Base-by-base conservation (phyloP, 495 filamentous ascomycete species). In the Xylaria scruposa region DNA sequence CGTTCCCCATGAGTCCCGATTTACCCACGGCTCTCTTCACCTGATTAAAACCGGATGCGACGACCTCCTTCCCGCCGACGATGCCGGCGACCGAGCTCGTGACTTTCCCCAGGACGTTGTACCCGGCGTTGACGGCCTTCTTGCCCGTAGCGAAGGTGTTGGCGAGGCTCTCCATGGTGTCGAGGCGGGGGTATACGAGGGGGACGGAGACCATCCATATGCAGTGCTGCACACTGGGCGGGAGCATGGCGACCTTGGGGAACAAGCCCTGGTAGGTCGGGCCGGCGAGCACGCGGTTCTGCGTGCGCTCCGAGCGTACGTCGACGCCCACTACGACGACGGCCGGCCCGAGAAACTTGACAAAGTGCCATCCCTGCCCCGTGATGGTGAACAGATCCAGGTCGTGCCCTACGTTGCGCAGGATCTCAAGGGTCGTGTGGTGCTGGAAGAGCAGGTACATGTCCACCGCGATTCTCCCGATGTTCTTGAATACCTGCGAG, bases 381-480 rank as follows among this genome's bases (percentile, higher is more conserved):
- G 96, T 99, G 67, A 99, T 93, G 2, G 96, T 99, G 85, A 99
- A 99, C 36, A 98, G 87, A 75, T 99, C 96, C 31, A 89, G 85
- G 70, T 98, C 97, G 61, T 91, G 92, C 76, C 86, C 90, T 67
- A 95, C 90, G 73, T 94, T 94, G 40, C 95, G 91, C 21, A 99
- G 89, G 40, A 98, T 92, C 75, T 98, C 97, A 21, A 97, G 88
- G 1, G 94, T 97, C 0, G 97, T 97, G 80, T 99, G 96, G 78
- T 99, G 96, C 77, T 99, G 96, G 85, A 99, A 99, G 24, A 99
- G 90, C n/a, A 99, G 87, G 77, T 98, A 99, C 94, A 97, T 98
- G 71, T 98, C 94, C 67, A 97, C 95, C n/a, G 93, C 97, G 36
- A 99, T 91, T 29, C 96, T 92, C 31, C 96, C 96, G 74, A 98